These are phyloP conservation scores for Neofusicoccum parvum DNA, from an alignment of 2,329 filamentous ascomycete genomes.

Conservation along the genomic window DNA sequence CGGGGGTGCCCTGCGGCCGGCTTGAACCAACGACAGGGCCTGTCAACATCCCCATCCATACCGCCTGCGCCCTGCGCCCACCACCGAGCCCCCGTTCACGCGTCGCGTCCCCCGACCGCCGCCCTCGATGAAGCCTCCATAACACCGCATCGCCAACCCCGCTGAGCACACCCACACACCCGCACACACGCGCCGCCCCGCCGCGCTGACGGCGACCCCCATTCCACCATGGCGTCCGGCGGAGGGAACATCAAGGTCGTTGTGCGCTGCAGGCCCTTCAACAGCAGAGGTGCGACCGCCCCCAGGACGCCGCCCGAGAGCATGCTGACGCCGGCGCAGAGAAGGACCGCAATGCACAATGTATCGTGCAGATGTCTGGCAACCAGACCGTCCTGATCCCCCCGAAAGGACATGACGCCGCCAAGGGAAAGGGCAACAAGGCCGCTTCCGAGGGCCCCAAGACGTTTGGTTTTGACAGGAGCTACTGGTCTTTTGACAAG, in stretches of 20 bases:
- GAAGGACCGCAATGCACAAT: constrained; percentile 88
- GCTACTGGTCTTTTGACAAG: constrained; percentile 97
- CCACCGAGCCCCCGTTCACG: constrained; percentile 9
- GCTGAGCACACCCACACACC: constrained; percentile 1
- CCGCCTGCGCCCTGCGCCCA: not conserved
- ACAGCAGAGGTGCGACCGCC: constrained; percentile 73
- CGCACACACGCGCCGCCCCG: constrained; percentile 12
- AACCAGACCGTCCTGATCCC: constrained; percentile 84
- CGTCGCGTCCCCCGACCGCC: constrained; percentile 8
- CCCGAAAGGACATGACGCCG: constrained; percentile 58
- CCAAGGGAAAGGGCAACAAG: constrained; percentile 68
- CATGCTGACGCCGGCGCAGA: constrained; percentile 57
- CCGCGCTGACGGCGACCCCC: constrained; percentile 11
- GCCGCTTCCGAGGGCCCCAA: constrained; percentile 68
- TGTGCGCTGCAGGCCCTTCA: constrained; percentile 94
- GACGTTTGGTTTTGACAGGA: constrained; percentile 92
- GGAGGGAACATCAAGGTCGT: constrained; percentile 99
- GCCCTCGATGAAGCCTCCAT: constrained; percentile 21
- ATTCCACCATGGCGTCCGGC: constrained; percentile 64
- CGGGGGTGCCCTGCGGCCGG: constrained; percentile 9
- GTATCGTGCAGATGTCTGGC: constrained; percentile 95
- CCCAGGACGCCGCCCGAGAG: not conserved
- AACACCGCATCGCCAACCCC: not conserved
- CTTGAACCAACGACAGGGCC: constrained; percentile 4
- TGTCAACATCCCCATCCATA: constrained; percentile 14